Base-by-base conservation (phyloP, 345 rosid species). In the Arabis hirsuta region DNA sequence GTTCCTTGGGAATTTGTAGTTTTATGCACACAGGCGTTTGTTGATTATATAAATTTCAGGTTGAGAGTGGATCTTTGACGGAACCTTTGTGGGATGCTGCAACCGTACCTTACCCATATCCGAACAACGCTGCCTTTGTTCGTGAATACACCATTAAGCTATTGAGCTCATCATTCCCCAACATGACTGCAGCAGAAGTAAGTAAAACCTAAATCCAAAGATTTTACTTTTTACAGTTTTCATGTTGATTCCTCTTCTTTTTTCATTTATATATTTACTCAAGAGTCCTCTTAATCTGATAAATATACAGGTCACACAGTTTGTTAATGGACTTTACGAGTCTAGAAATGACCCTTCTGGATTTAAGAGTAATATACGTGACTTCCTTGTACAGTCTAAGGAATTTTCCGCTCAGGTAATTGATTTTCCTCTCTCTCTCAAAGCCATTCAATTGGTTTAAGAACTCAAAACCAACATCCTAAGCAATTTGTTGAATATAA, bases 61-160 rank as follows among this genome's bases (percentile, higher is more conserved):
- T 82, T 41, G 96, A 91, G 85, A 86, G 90, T 56, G 91, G 89
- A 46, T 78, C 87, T 51, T 65, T 96, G 70, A 88, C 94, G 0
- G 98, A 96, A 69, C 98, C 99, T 46, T 78, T 96, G 72, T 96
- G 99, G 99, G 97, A 96, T 79, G 82, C 87, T 71, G 62, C 92
- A 26, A 78, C 91, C 0, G 96, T 88, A 26, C 72, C 91, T 43
- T 88, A 86, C 73, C 83, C 87, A 1, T 96, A 90, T 81, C 91
- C 86, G 48, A 86, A 84, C 73, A 96, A 96, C 65, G 82, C 83
- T 31, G 70, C 83, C 31, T 96, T 90, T 83, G 87, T 92, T 77
- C 97, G 88, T 14, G 99, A 96, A 46, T 87, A 87, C 81, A 91
- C 98, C 54, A 90, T 96, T 69, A 92, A 92, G 80, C 90, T 96